Percentiles rank a stretch among this genome's conserved stretches.
These are phyloP conservation scores for Dioscorea alata DNA, from an alignment of 106 monocot species.

Conservation along the genomic window DNA sequence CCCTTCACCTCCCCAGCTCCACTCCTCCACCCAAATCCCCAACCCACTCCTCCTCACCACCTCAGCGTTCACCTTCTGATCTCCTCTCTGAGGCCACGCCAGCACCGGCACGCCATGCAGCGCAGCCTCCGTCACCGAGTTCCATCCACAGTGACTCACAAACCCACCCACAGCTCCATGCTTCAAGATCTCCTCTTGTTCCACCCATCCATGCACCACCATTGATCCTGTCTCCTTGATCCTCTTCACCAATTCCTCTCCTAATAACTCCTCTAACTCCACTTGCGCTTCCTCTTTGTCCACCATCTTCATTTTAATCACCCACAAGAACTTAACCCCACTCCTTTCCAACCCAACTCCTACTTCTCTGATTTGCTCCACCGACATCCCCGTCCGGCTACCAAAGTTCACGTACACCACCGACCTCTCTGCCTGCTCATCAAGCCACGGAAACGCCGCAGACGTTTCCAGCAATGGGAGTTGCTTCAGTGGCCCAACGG, in stretches of 20 bases:
- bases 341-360: not conserved
- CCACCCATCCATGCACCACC: conserved; percentile 56
- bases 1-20: conserved; percentile 49
- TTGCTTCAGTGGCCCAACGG: conserved; percentile 17
- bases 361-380: not conserved
- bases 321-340: conserved; percentile 16
- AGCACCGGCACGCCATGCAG: conserved; percentile 33
- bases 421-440: conserved; percentile 30
- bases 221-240: conserved; percentile 37
- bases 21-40: conserved; percentile 49
- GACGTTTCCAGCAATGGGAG: not conserved
- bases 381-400: not conserved
- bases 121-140: conserved; percentile 57
- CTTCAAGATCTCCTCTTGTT: conserved; percentile 39
- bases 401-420: conserved; percentile 63
- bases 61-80: conserved; percentile 54
- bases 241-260: conserved; percentile 33
- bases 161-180: conserved; percentile 51
- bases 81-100: conserved; percentile 44
- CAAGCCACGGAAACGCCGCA: not conserved
- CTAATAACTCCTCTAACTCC: conserved; percentile 23
- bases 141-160: conserved; percentile 73
- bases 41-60: conserved; percentile 31
- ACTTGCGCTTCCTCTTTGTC: conserved; percentile 39
- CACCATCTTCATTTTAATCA: conserved; percentile 13